Evolutionary conservation across 768 basidiomycete species (phyloP).

Genomic region (Xerocomellus chrysenteron): DNA sequence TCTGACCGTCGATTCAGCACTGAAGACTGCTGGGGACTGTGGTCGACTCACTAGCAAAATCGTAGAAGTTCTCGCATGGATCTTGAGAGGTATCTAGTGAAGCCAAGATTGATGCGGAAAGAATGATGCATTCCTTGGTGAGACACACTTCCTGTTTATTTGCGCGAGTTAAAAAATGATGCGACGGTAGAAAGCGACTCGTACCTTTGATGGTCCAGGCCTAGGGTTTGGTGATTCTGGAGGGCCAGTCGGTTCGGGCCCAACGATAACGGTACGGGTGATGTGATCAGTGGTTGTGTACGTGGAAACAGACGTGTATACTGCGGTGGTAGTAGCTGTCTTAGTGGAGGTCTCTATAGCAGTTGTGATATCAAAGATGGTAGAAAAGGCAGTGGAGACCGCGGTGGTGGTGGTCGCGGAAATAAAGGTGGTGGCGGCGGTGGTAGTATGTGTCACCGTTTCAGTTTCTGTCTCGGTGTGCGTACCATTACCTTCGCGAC

Average conservation of each 20-base stretch:
- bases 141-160: constrained; percentile 61
- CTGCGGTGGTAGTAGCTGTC: constrained; percentile 37
- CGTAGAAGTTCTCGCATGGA: constrained; percentile 95
- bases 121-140: constrained; percentile 73
- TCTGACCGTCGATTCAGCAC: constrained; percentile 41
- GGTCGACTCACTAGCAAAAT: constrained; percentile 76
- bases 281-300: constrained; percentile 37
- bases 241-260: constrained; percentile 40
- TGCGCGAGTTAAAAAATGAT: constrained; percentile 1
- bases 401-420: constrained; percentile 36
- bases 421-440: constrained; percentile 30
- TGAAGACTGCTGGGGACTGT: not conserved
- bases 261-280: constrained; percentile 42
- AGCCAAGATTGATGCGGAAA: constrained; percentile 80
- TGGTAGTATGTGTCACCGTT: constrained; percentile 34
- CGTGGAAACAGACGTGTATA: constrained; percentile 39
- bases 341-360: constrained; percentile 44
- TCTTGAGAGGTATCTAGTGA: constrained; percentile 79
- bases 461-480: constrained; percentile 33
- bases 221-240: constrained; percentile 56
- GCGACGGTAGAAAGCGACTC: not conserved
- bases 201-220: constrained; percentile 57
- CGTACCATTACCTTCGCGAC: constrained; percentile 34
- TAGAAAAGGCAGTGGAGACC: constrained; percentile 32
- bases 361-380: constrained; percentile 33